These are phyloP conservation scores for Globisporangium paddicum DNA, from an alignment of 352 stramenopile species.

Conservation along the genomic window DNA sequence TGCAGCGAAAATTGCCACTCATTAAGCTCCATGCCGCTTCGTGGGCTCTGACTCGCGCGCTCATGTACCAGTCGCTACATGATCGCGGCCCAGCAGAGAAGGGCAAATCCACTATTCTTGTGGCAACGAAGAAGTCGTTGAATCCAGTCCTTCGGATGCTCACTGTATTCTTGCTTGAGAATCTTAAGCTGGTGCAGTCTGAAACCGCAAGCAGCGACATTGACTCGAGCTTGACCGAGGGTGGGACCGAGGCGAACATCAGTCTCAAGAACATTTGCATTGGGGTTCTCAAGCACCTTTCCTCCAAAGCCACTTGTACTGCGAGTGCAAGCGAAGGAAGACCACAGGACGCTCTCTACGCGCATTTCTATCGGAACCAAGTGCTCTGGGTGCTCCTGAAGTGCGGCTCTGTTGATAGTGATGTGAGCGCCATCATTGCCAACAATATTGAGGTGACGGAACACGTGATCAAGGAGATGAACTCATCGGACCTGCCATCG, in stretches of 20 bases:
- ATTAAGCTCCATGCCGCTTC: constrained; percentile 72
- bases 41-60: constrained; percentile 72
- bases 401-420: constrained; percentile 57
- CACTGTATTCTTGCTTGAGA: constrained; percentile 59
- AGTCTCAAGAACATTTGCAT: constrained; percentile 64
- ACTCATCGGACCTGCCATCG: constrained; percentile 52
- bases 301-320: constrained; percentile 13
- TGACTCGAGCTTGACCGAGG: constrained; percentile 2
- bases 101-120: background rate
- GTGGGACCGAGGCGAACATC: constrained; percentile 22
- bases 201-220: constrained; percentile 12
- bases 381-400: constrained; percentile 66
- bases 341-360: constrained; percentile 24
- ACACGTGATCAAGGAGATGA: constrained; percentile 64
- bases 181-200: constrained; percentile 38
- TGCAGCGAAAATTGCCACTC: constrained; percentile 53
- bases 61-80: constrained; percentile 77
- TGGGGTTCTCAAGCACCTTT: constrained; percentile 61
- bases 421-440: constrained; percentile 62
- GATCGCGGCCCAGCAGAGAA: constrained; percentile 3
- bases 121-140: constrained; percentile 12
- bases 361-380: constrained; percentile 75
- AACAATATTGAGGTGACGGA: constrained; percentile 44
- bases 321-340: background rate
- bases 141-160: constrained; percentile 55